Evolutionary conservation across 345 rosid species (phyloP).

Genomic region (Trapa bicornis): DNA sequence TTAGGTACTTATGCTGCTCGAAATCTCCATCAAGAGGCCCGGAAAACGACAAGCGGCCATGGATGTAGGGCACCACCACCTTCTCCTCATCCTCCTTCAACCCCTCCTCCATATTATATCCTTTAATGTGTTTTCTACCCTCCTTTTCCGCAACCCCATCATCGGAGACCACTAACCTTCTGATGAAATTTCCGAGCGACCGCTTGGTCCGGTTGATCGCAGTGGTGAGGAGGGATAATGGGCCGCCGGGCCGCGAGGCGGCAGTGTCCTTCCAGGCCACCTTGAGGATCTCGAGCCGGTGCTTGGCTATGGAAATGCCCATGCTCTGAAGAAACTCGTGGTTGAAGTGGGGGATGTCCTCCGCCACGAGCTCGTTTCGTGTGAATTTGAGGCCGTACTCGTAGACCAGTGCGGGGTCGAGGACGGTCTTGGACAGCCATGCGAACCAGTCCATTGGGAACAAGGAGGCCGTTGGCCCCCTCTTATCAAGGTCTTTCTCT

Average conservation of each 20-base stretch:
- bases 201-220: constrained; percentile 33
- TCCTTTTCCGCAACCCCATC: constrained; percentile 4
- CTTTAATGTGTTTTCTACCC: not conserved
- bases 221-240: constrained; percentile 27
- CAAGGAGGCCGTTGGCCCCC: not conserved
- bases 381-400: constrained; percentile 52
- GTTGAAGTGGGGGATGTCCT: constrained; percentile 61
- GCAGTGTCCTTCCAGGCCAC: constrained; percentile 33
- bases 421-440: constrained; percentile 55
- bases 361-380: constrained; percentile 49
- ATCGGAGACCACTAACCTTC: constrained; percentile 16
- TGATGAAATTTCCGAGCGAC: constrained; percentile 29
- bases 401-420: constrained; percentile 49
- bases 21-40: constrained; percentile 47
- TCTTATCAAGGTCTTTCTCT: not conserved
- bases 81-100: constrained; percentile 18
- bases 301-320: constrained; percentile 70
- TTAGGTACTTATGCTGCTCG: constrained; percentile 27
- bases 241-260: constrained; percentile 4
- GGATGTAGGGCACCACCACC: constrained; percentile 10
- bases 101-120: constrained; percentile 14
- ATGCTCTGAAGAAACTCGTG: constrained; percentile 67
- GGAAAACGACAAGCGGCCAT: constrained; percentile 40
- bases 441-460: constrained; percentile 72
- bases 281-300: constrained; percentile 72